phyloP scores from a whole-genome alignment of 768 basidiomycete genomes.

The Steccherinum ochraceum region DNA sequence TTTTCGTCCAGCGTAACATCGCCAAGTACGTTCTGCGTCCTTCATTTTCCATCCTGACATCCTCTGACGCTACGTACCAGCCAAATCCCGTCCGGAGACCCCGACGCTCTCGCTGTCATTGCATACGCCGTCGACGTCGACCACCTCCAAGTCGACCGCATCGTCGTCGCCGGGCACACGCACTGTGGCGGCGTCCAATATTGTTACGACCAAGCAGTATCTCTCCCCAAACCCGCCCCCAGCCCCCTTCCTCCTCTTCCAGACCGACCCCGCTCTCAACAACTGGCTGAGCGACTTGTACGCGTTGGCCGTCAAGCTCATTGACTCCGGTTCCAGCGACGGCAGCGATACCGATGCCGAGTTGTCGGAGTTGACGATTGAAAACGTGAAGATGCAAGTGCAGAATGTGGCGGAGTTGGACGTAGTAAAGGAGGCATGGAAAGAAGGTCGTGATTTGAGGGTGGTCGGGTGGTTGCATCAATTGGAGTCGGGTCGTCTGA shows the following conservation, averaged over 20 bases:
- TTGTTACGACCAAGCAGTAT: background rate
- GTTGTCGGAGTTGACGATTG: constrained; percentile 36
- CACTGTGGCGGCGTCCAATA: constrained; percentile 29
- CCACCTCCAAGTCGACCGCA: background rate
- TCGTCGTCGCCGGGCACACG: constrained; percentile 5
- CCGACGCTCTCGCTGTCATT: background rate
- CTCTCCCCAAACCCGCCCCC: background rate
- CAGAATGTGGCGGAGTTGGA: constrained; percentile 17
- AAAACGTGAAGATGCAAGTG: constrained; percentile 39
- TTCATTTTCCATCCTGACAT: background rate
- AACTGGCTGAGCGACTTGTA: background rate
- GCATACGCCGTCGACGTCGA: background rate
- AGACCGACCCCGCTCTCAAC: background rate
- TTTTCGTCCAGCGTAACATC: constrained; percentile 80
- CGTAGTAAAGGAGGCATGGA: constrained; percentile 22
- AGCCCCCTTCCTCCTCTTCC: background rate
- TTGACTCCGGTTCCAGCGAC: background rate
- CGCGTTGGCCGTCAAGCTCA: background rate
- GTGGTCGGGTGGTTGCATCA: constrained; percentile 62
- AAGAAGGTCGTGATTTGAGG: constrained; percentile 15
- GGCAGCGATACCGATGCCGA: background rate
- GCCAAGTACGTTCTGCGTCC: constrained; percentile 54
- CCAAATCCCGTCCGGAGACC: background rate
- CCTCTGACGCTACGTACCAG: background rate
- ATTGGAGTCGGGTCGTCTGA: constrained; percentile 48